Evolutionary conservation across 306 rosid genomes (phyloP), one percentile per base, ranked within the genome.

Genomic region (Acacia melanoxylon): DNA sequence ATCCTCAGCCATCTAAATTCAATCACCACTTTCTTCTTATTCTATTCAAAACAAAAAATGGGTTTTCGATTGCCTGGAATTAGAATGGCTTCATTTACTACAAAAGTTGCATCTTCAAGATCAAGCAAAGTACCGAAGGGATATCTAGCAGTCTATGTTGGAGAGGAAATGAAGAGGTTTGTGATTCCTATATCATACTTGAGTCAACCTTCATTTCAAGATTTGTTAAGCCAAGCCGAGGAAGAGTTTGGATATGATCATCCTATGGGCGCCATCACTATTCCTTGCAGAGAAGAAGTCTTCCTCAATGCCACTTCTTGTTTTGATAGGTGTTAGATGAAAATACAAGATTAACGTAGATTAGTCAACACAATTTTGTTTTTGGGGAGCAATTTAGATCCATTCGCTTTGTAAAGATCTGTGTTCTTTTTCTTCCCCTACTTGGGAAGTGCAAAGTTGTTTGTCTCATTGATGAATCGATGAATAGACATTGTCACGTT

Each of bases 111-210:
- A n/a, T 44, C 69, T 2, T 54, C 61, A 17, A 62, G 29, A 10
- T n/a, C 46, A 14, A 19, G 14, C 5, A 80, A 71, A 11, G 77
- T 82, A 14, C 77, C 81, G n/a, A 82, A 54, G 35, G 85, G 81
- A 3, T 56, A 44, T 65, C 49, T 82, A 12, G 75, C 77, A 15
- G 72, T 82, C 3, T 68, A 76, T 29, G 81, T 82, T 14, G 85
- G 81, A 10, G 85, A 82, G 20, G 68, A 76, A 44, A 52, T 49
- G 81, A 82, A 68, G 63, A 29, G 85, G 25, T 76, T 67, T 10
- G 72, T 76, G 59, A 46, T 82, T 7, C 85, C 85, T 2, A 10
- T 76, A 14, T 76, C 85, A 29, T 76, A 29, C 72, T 68, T 82
- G 85, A 82, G 42, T 22, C 29, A 76, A 24, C 77, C 41, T 27